Percentiles rank a stretch among this genome's conserved stretches.
These are phyloP conservation scores for Cymodocea nodosa DNA, from an alignment of 116 monocot genomes.

Conservation along the genomic window DNA sequence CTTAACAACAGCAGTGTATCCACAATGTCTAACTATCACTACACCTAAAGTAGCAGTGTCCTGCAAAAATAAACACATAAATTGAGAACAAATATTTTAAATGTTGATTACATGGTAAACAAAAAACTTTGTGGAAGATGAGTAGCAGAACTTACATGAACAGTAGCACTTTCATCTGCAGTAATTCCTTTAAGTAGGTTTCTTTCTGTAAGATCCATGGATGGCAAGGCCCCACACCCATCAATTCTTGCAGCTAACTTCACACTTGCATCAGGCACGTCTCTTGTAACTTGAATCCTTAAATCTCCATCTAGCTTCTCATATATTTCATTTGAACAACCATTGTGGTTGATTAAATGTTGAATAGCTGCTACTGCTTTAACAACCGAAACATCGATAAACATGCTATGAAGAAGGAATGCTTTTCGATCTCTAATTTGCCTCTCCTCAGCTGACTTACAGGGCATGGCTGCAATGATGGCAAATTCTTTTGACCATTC, in stretches of 20 bases:
- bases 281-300: conserved; percentile 47
- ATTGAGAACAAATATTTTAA: background rate
- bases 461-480: conserved; percentile 75
- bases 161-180: conserved; percentile 89
- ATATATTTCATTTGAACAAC: conserved; percentile 10
- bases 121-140: background rate
- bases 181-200: conserved; percentile 88
- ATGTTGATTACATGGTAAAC: background rate
- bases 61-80: conserved; percentile 23
- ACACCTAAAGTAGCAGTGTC: conserved; percentile 85
- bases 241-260: conserved; percentile 56
- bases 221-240: conserved; percentile 38
- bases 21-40: conserved; percentile 73
- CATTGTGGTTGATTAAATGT: conserved; percentile 16
- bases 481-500: conserved; percentile 73
- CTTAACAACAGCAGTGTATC: conserved; percentile 73
- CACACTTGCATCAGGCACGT: conserved; percentile 48
- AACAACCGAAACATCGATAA: conserved; percentile 74
- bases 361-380: conserved; percentile 59
- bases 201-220: conserved; percentile 41
- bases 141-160: conserved; percentile 44
- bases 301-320: conserved; percentile 58
- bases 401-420: conserved; percentile 84
- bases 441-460: conserved; percentile 88
- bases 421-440: conserved; percentile 87